Percentiles rank a stretch among this genome's conserved stretches.
Conservation (phyloP, 768 basidiomycete species). For the Kwoniella sp. region DNA sequence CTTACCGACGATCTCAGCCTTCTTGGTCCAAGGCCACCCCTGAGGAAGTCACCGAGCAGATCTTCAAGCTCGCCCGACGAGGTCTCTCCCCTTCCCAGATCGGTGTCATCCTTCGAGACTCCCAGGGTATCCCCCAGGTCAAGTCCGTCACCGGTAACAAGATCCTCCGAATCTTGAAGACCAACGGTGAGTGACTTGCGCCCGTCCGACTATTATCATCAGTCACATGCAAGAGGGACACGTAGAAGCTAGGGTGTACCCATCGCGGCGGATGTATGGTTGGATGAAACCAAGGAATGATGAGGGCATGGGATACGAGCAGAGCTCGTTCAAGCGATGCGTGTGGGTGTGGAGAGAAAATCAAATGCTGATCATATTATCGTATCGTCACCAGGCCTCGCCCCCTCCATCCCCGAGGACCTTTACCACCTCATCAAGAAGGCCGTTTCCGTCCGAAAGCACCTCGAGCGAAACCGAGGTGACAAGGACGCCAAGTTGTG, state of each 20-base stretch:
- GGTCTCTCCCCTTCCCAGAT: slow-evolving; percentile 97
- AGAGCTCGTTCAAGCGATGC: no score
- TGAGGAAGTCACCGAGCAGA: slow-evolving; percentile 93
- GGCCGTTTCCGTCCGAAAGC: slow-evolving; percentile 98
- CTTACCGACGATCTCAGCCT: slow-evolving; percentile 92
- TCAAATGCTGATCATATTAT: background rate
- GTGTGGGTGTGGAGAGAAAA: no score
- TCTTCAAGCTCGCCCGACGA: slow-evolving; percentile 95
- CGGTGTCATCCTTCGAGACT: slow-evolving; percentile 96
- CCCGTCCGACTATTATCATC: no score
- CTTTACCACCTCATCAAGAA: slow-evolving; percentile 99
- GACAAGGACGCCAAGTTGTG: slow-evolving; percentile 72
- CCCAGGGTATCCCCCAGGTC: slow-evolving; percentile 97
- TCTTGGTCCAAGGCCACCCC: slow-evolving; percentile 95
- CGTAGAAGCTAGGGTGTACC: no score
- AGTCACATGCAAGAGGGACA: no score
- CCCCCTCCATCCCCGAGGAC: slow-evolving; percentile 97
- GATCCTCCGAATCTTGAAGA: slow-evolving; percentile 96
- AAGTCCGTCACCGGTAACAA: slow-evolving; percentile 99
- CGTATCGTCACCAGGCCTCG: slow-evolving; percentile 68
- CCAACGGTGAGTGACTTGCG: slow-evolving; percentile 76
- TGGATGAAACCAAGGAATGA: background rate
- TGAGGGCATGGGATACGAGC: no score
- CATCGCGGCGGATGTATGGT: no score
- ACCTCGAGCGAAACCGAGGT: slow-evolving; percentile 95